These are phyloP conservation scores for Colletotrichum simmondsii DNA, from an alignment of 2,329 filamentous ascomycete species.

Conservation along the genomic window DNA sequence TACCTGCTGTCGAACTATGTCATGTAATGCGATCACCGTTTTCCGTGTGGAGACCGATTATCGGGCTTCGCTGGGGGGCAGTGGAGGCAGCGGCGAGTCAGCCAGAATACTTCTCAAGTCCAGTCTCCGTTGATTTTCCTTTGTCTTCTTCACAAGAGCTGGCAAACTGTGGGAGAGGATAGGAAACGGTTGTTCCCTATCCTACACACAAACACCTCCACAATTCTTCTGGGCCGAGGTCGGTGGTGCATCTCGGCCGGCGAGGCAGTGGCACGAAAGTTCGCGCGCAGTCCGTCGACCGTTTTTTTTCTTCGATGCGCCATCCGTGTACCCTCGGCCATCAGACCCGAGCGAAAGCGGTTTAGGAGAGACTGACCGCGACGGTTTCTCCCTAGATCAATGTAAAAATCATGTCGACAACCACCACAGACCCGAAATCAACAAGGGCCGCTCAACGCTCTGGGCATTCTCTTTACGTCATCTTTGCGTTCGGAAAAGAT, in stretches of 20 bases:
- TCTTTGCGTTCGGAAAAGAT: background rate
- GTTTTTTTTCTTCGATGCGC: background rate
- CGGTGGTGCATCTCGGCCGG: background rate
- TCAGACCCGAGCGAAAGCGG: constrained; percentile 21
- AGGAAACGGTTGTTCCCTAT: background rate
- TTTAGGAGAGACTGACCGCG: background rate
- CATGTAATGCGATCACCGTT: constrained; percentile 4
- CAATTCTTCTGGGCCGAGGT: background rate
- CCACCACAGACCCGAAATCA: background rate
- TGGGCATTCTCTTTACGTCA: constrained; percentile 11
- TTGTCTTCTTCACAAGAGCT: background rate
- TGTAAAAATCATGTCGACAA: background rate
- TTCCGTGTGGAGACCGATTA: background rate
- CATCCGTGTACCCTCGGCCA: background rate
- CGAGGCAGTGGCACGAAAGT: constrained; percentile 5
- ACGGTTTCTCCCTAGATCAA: background rate
- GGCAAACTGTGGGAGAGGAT: background rate
- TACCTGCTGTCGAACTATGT: background rate
- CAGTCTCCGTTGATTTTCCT: background rate
- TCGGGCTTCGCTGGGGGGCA: background rate
- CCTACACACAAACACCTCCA: background rate
- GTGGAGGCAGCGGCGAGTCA: constrained; percentile 1
- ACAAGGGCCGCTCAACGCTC: background rate
- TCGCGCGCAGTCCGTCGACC: background rate
- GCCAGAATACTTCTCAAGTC: background rate